phyloP scores from a whole-genome alignment of 2,329 filamentous ascomycete genomes.

The Trichoderma aggressivum region DNA sequence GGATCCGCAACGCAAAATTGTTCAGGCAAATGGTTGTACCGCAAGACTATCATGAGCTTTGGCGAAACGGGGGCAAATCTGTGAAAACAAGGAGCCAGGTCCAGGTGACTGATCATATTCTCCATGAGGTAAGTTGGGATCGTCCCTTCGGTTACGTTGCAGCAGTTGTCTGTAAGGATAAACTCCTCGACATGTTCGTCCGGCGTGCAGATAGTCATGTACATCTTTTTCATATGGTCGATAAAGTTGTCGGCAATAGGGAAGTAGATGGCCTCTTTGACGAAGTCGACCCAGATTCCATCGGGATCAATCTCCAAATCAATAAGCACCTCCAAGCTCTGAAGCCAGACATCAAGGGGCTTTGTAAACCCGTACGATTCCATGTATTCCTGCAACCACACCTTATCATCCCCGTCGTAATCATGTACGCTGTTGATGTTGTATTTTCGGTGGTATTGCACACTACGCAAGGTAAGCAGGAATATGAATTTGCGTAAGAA shows the following conservation, averaged over 20 bases:
- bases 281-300: neutral
- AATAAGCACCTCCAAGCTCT: neutral
- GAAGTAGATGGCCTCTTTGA: neutral
- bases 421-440: neutral
- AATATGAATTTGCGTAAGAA: conserved; percentile 2
- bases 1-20: neutral
- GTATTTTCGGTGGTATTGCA: neutral
- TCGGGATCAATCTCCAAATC: neutral
- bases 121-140: neutral
- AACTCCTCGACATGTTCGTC: neutral
- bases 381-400: neutral
- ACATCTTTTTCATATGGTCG: neutral
- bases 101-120: neutral
- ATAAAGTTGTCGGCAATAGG: neutral
- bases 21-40: neutral
- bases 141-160: neutral
- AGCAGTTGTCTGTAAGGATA: neutral
- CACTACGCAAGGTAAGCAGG: neutral
- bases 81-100: neutral
- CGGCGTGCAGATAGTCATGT: neutral
- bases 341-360: neutral
- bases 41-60: neutral
- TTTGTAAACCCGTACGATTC: neutral
- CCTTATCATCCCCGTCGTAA: neutral
- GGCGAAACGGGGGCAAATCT: neutral